phyloP scores from a whole-genome alignment of 208 protist species.

The Acanthamoeba rhysodes region DNA sequence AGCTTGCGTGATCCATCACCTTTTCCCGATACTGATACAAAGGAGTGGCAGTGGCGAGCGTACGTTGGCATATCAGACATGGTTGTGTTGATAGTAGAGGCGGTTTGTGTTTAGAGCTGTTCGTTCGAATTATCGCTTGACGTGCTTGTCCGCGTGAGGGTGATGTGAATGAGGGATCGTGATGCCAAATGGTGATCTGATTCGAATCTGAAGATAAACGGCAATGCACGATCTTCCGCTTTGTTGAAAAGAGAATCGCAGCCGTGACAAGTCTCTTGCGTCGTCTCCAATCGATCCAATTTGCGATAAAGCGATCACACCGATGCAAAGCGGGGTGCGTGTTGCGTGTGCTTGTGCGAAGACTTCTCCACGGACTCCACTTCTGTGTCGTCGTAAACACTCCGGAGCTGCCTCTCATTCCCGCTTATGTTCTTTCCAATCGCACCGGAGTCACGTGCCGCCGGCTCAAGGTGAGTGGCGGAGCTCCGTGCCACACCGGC shows the following conservation, averaged over 20 bases:
- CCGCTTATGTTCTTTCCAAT: neutral
- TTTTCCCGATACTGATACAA: too few species aligned
- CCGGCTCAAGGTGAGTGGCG: neutral
- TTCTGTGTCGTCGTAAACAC: neutral
- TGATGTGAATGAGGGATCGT: too few species aligned
- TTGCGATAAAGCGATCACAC: neutral
- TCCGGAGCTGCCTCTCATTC: too few species aligned
- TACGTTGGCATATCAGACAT: constrained; percentile 24
- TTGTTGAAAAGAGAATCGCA: too few species aligned
- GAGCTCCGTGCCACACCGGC: too few species aligned
- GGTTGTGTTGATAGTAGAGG: neutral
- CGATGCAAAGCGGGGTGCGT: neutral
- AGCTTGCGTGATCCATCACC: too few species aligned
- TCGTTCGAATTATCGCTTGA: neutral
- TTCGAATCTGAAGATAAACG: too few species aligned
- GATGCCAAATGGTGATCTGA: too few species aligned
- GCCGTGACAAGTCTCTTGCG: too few species aligned
- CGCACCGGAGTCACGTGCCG: too few species aligned
- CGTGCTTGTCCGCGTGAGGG: too few species aligned
- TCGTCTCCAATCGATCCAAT: neutral
- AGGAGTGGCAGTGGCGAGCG: neutral
- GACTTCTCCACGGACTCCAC: constrained; percentile 2
- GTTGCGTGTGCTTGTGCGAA: neutral
- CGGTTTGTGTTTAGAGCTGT: neutral
- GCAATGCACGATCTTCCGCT: too few species aligned